phyloP scores from a whole-genome alignment of 2,329 filamentous ascomycete species.

The Colletotrichum sp. region DNA sequence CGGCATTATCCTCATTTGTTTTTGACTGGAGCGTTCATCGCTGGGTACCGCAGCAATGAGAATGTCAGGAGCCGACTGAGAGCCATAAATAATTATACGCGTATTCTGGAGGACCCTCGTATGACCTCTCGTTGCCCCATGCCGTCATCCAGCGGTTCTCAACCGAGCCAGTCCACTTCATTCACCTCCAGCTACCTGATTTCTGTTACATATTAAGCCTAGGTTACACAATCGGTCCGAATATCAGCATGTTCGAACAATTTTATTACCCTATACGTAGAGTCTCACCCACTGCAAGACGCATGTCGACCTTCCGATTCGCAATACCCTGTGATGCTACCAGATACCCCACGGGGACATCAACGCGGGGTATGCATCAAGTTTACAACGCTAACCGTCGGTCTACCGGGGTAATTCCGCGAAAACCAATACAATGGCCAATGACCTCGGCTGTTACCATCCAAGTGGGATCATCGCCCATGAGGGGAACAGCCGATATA shows the following conservation, averaged over 20 bases:
- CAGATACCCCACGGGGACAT: not conserved
- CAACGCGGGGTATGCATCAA: not conserved
- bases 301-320: not conserved
- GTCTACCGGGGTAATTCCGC: not conserved
- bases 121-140: not conserved
- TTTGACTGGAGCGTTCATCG: rapidly evolving
- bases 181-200: not conserved
- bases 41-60: not conserved
- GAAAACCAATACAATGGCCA: not conserved
- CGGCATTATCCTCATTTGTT: not conserved
- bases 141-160: not conserved
- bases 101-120: not conserved
- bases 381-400: not conserved
- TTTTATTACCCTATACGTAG: not conserved
- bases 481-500: not conserved
- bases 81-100: not conserved
- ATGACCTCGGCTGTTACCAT: not conserved
- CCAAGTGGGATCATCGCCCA: not conserved
- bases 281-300: not conserved
- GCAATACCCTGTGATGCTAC: not conserved
- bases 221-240: not conserved
- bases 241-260: not conserved
- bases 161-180: not conserved
- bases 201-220: not conserved
- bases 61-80: not conserved